These are phyloP conservation scores for Microbotryum saponariae DNA, from an alignment of 1,284 basidiomycete genomes.

Conservation along the genomic window DNA sequence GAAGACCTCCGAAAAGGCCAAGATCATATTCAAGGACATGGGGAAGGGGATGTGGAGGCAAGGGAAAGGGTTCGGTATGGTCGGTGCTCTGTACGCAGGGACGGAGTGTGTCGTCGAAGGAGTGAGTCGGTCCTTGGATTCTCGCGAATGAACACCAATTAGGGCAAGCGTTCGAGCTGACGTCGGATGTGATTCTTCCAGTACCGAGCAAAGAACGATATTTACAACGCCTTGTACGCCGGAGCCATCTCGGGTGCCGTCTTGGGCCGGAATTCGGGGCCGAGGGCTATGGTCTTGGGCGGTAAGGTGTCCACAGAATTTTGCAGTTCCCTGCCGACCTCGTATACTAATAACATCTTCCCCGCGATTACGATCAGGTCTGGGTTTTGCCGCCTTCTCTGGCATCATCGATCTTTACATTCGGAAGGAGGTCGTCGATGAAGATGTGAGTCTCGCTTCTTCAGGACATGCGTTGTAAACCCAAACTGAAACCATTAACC, in stretches of 20 bases:
- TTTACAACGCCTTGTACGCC: constrained; percentile 59
- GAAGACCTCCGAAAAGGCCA: constrained; percentile 62
- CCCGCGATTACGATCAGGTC: neutral
- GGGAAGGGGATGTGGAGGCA: constrained; percentile 82
- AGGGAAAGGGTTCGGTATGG: constrained; percentile 89
- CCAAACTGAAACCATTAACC: too few species aligned
- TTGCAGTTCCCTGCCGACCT: neutral
- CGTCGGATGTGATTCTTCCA: constrained; percentile 38
- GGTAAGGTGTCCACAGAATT: constrained; percentile 42
- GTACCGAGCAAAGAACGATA: constrained; percentile 95
- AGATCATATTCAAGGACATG: constrained; percentile 87
- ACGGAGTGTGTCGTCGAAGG: constrained; percentile 94
- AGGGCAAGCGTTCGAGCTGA: neutral
- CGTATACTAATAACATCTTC: too few species aligned
- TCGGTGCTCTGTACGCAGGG: constrained; percentile 86
- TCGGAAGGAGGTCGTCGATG: constrained; percentile 67
- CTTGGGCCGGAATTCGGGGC: constrained; percentile 67
- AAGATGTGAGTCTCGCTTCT: constrained; percentile 14
- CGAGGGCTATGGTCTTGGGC: constrained; percentile 70
- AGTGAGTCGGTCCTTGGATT: constrained; percentile 51
- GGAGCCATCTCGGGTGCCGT: constrained; percentile 44
- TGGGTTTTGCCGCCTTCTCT: constrained; percentile 86
- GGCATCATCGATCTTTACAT: constrained; percentile 79
- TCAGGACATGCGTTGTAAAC: too few species aligned
- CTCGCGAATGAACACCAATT: neutral